Evolutionary conservation across 2,329 filamentous ascomycete genomes (phyloP).

Genomic region (Pseudogymnoascus pannorum): DNA sequence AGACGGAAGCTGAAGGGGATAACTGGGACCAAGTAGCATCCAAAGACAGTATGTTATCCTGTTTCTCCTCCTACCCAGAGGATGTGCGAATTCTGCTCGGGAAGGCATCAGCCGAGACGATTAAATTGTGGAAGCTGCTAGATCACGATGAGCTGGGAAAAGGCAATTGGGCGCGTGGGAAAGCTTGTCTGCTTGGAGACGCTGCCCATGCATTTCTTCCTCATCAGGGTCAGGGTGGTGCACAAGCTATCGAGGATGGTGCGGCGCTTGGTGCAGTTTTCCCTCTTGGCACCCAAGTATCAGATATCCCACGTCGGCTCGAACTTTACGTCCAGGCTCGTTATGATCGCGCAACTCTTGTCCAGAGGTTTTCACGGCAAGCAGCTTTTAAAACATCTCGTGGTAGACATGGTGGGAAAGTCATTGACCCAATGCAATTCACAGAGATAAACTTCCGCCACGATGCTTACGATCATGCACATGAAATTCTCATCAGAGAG

Average conservation of each 20-base stretch:
- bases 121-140: slow-evolving; percentile 52
- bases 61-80: background rate
- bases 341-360: slow-evolving; percentile 34
- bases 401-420: slow-evolving; percentile 13
- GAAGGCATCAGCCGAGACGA: slow-evolving; percentile 36
- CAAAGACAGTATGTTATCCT: background rate
- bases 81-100: slow-evolving; percentile 20
- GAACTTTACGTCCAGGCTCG: slow-evolving; percentile 14
- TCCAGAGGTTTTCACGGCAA: slow-evolving; percentile 37
- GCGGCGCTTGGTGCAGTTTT: slow-evolving; percentile 31
- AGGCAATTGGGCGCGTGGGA: slow-evolving; percentile 21
- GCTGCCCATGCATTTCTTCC: slow-evolving; percentile 63
- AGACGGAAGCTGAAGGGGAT: slow-evolving; percentile 27
- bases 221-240: slow-evolving; percentile 59
- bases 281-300: background rate
- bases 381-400: slow-evolving; percentile 13
- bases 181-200: slow-evolving; percentile 54
- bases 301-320: slow-evolving; percentile 36
- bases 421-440: slow-evolving; percentile 36
- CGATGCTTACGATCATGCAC: slow-evolving; percentile 44
- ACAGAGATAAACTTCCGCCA: slow-evolving; percentile 39
- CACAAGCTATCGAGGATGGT: slow-evolving; percentile 35
- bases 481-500: slow-evolving; percentile 30
- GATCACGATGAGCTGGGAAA: slow-evolving; percentile 44
- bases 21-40: background rate